A percentile compares a stretch with the other conserved stretches of the same genome.
These are phyloP conservation scores for Bolboschoenus planiculmis DNA, from an alignment of 176 grass and related monocot species.

Conservation along the genomic window DNA sequence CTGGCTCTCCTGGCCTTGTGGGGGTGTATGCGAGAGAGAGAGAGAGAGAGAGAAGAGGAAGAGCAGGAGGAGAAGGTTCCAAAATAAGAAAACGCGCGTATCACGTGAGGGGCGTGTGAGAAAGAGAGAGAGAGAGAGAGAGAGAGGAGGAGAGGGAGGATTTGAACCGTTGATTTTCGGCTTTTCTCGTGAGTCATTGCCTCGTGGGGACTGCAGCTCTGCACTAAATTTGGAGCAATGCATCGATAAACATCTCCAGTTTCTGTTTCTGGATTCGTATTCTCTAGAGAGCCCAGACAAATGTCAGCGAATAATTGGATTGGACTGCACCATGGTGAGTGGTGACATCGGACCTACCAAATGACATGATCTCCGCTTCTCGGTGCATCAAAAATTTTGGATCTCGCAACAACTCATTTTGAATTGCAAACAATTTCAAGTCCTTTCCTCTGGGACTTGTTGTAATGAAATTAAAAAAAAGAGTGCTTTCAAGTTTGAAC, in stretches of 20 bases:
- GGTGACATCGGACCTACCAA: neutral
- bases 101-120: conserved; percentile 6
- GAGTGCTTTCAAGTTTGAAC: no score
- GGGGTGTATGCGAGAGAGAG: neutral
- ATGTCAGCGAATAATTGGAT: no score
- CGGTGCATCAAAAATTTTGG: neutral
- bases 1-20: no score
- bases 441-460: no score
- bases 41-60: neutral
- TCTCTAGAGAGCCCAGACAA: no score
- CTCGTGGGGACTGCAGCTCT: neutral
- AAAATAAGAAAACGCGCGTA: neutral
- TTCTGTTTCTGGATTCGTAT: no score
- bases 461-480: no score
- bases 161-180: conserved; percentile 7
- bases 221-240: neutral
- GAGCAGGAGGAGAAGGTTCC: neutral
- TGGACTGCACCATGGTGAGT: neutral
- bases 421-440: no score
- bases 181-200: neutral
- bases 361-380: neutral
- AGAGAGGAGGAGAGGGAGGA: neutral
- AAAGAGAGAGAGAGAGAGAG: neutral
- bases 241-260: no score
- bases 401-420: neutral